Evolutionary conservation across 768 basidiomycete genomes (phyloP).

Genomic region (Tephrocybe rancida): DNA sequence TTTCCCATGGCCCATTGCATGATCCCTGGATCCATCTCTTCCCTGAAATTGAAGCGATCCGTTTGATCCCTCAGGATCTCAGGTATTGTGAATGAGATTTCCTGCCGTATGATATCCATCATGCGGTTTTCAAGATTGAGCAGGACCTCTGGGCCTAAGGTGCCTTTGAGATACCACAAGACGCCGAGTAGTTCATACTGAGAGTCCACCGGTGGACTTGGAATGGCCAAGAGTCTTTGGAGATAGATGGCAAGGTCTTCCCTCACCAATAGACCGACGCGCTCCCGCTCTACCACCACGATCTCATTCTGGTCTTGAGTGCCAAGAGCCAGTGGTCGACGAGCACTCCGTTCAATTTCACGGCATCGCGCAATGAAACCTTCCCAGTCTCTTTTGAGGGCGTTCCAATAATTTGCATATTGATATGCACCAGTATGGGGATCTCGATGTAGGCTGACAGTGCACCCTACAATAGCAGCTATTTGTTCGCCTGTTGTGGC

Average conservation of each 20-base stretch:
- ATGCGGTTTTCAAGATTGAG: slow-evolving; percentile 60
- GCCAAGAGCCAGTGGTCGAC: slow-evolving; percentile 77
- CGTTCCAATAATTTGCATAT: slow-evolving; percentile 80
- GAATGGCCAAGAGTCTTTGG: slow-evolving; percentile 48
- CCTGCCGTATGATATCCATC: slow-evolving; percentile 70
- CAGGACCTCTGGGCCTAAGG: slow-evolving; percentile 60
- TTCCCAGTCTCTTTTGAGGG: slow-evolving; percentile 92
- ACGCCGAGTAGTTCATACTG: slow-evolving; percentile 61
- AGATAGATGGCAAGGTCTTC: slow-evolving; percentile 72
- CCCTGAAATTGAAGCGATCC: slow-evolving; percentile 50
- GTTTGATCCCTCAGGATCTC: slow-evolving; percentile 76
- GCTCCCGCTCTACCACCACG: slow-evolving; percentile 77
- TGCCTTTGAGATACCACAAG: slow-evolving; percentile 63
- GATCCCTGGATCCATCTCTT: slow-evolving; percentile 60
- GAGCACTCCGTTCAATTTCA: slow-evolving; percentile 84
- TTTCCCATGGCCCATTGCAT: slow-evolving; percentile 64
- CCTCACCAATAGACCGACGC: slow-evolving; percentile 60
- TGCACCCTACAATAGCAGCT: slow-evolving; percentile 84
- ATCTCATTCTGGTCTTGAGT: slow-evolving; percentile 46
- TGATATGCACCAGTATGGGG: slow-evolving; percentile 79
- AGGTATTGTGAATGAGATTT: slow-evolving; percentile 74
- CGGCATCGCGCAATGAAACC: slow-evolving; percentile 91
- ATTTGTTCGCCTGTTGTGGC: slow-evolving; percentile 73
- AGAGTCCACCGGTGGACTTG: slow-evolving; percentile 43
- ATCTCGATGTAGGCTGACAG: slow-evolving; percentile 72